Evolutionary conservation across 768 basidiomycete genomes (phyloP).

Genomic region (Suillus cothurnatus): DNA sequence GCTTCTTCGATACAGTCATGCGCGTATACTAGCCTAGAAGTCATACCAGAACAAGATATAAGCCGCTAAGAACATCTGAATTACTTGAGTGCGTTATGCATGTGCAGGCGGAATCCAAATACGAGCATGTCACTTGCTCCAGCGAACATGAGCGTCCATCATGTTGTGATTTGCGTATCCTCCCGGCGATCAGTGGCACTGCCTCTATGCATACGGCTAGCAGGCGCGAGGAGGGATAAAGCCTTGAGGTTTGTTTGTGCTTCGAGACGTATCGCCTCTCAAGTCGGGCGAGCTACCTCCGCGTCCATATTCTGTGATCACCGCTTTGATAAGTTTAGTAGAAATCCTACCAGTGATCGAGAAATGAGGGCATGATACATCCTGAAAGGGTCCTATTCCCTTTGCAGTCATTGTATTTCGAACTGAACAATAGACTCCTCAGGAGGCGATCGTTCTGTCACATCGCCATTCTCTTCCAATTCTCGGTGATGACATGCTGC

Average conservation of each 20-base stretch:
- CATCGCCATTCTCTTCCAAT: conserved; percentile 2
- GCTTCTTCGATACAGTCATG: neutral
- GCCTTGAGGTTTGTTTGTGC: neutral
- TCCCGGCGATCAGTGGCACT: neutral
- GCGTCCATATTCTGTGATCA: neutral
- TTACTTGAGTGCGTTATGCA: conserved; percentile 2
- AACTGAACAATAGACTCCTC: neutral
- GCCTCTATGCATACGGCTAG: neutral
- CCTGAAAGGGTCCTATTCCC: neutral
- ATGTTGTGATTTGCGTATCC: neutral
- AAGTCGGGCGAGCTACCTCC: conserved; percentile 1
- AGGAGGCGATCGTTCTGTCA: conserved; percentile 7
- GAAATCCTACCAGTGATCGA: neutral
- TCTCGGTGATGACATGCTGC: neutral
- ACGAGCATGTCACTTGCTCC: neutral
- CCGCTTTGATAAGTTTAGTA: neutral
- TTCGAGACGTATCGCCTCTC: neutral
- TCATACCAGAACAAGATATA: too few species aligned
- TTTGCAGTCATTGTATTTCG: neutral
- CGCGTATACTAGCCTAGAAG: neutral
- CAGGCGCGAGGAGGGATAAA: conserved; percentile 2
- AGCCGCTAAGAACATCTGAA: neutral
- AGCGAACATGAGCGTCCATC: neutral
- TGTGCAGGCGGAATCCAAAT: neutral
- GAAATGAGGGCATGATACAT: neutral